Evolutionary conservation across 2,329 filamentous ascomycete species (phyloP), one percentile per base, ranked within the genome.

Genomic region (Stromatinia cepivora): DNA sequence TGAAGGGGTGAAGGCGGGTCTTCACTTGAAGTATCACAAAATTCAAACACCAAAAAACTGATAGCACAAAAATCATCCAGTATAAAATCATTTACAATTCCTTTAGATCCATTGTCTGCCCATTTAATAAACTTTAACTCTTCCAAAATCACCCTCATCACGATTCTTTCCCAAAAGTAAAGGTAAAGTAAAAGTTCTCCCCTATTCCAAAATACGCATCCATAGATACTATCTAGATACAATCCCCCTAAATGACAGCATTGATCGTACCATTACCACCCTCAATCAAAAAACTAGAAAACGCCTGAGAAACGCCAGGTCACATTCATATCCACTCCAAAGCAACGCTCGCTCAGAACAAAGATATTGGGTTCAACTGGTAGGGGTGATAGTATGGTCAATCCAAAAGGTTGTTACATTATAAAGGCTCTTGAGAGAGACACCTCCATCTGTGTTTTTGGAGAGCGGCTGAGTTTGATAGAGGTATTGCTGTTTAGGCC

Each of bases 221-320:
- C 45, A 50, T 50, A 50, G 59, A 62, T 62, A 62, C 59, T n/a
- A 50, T 50, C 28, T 36, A 62, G 59, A 62, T 62, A 50, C 31
- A 36, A 7, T 34, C 20, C 45, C 45, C 59, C 45, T 31, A 50
- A 50, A 48, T 50, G 45, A 62, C 50, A 36, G 46, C 7, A 62
- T 50, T 50, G 59, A 62, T 17, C 11, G 25, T 62, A 36, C 28
- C 45, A 62, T 50, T 50, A 62, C 59, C 45, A 50, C 28, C 45
- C 45, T 62, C 45, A 28, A 28, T 11, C 59, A 9, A 36, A 50
- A 62, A 48, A 36, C 59, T 48, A 62, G 28, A 62, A 62, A 62
- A 62, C 59, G 59, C 59, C 59, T 48, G 59, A 62, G 45, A 62
- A 62, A 62, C 59, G 59, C 59, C 59, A 62, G 45, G 59, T 34